Evolutionary conservation across 768 basidiomycete genomes (phyloP), one percentile per base, ranked within the genome.

Genomic region (Termitomyces sp.): DNA sequence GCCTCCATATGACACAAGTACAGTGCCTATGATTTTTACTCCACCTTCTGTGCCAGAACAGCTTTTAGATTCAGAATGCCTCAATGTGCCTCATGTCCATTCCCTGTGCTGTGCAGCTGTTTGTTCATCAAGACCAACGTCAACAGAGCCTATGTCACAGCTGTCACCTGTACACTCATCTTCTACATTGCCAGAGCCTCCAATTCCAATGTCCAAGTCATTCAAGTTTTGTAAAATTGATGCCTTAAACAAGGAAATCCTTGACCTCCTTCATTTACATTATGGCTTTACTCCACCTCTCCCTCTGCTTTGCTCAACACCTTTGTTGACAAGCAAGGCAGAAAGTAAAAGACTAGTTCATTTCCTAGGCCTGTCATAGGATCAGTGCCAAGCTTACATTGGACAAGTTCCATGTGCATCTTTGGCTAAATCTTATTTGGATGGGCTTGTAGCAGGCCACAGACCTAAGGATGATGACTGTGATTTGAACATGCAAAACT

Each of bases 271-370:
- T 33, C 35, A 3, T 42, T 38, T 49, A 26, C 54, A 15, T 47
- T 57, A 21, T 12, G 53, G 40, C 40, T 61, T 43, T 35, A 61
- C 30, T 3, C 26, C 11, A 21, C 50, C 38, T 41, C 38, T 51
- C 9, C n/a, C 45, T 23, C 23, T 55, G 38, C 47, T 38, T 33
- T 11, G 0, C 14, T 49, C 23, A 5, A 19, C 17, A 2, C 47
- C 33, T 14, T 19, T 26, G 10, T 12, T 47, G 12, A 15, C 7
- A 17, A 9, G 9, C 8, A 23, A 56, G 37, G 28, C 30, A 33
- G 37, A 51, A 3, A 3, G 33, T 8, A 56, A 46, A 37, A 56
- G 21, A n/a, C 26, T 56, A 1, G 17, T 56, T 28, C 17, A 17
- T 21, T 26, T 46, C 17, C 35, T 51, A 19, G 55, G 55, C 7